phyloP scores from a whole-genome alignment of 1,284 basidiomycete genomes.

The Melanopsichium pennsylvanicum region DNA sequence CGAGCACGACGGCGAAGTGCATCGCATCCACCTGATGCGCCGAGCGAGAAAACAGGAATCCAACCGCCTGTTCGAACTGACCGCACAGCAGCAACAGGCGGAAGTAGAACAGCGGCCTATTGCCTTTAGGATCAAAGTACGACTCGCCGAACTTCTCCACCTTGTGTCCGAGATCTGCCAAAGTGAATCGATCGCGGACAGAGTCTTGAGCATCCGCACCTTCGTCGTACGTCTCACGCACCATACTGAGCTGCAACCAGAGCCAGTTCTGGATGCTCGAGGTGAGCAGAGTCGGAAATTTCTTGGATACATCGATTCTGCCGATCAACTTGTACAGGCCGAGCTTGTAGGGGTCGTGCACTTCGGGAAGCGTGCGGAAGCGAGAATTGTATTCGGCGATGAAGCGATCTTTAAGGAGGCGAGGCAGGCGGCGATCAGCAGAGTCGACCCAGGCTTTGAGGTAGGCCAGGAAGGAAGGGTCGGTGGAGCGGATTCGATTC shows the following conservation, averaged over 20 bases:
- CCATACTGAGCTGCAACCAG: slow-evolving; percentile 91
- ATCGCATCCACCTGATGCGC: slow-evolving; percentile 92
- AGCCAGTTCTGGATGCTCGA: slow-evolving; percentile 96
- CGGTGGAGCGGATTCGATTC: slow-evolving; percentile 78
- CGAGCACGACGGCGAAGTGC: slow-evolving; percentile 88
- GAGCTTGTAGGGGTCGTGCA: slow-evolving; percentile 87
- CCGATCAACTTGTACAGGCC: slow-evolving; percentile 96
- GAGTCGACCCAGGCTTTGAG: slow-evolving; percentile 84
- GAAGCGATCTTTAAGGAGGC: slow-evolving; percentile 75
- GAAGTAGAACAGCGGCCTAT: slow-evolving; percentile 78
- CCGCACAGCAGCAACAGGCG: slow-evolving; percentile 88
- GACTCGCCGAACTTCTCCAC: slow-evolving; percentile 79
- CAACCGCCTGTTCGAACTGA: slow-evolving; percentile 92
- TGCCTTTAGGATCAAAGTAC: slow-evolving; percentile 85
- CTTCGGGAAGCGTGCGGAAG: slow-evolving; percentile 70
- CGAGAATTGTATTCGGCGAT: slow-evolving; percentile 89
- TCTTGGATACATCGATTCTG: slow-evolving; percentile 82
- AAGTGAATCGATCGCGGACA: slow-evolving; percentile 71
- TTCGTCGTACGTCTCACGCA: slow-evolving; percentile 67
- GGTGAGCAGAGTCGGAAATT: slow-evolving; percentile 84
- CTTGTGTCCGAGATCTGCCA: slow-evolving; percentile 80
- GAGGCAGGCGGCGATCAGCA: slow-evolving; percentile 49
- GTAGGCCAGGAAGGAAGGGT: slow-evolving; percentile 82
- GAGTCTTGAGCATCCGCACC: slow-evolving; percentile 51
- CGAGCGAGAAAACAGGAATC: slow-evolving; percentile 85